A percentile compares a stretch with the other conserved stretches of the same genome.
These are phyloP conservation scores for Chernovozyma aurita DNA, from an alignment of 1,139 yeast species.

Conservation along the genomic window DNA sequence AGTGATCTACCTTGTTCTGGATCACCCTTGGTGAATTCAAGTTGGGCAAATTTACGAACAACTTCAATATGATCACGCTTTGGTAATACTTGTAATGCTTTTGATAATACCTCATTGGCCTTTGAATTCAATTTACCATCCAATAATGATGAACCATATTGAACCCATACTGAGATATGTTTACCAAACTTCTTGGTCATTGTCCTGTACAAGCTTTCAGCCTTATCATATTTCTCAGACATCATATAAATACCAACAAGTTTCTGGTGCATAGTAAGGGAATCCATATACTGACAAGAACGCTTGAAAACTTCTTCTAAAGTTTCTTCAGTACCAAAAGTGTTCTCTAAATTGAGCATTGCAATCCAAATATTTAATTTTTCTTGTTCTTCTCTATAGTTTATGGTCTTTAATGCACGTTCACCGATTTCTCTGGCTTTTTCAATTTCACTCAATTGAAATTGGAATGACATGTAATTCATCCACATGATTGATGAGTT, in stretches of 20 bases:
- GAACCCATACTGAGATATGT: constrained; percentile 68
- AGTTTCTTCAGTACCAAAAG: constrained; percentile 84
- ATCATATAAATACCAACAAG: constrained; percentile 69
- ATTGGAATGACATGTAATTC: constrained; percentile 97
- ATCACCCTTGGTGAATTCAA: constrained; percentile 84
- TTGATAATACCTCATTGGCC: constrained; percentile 67
- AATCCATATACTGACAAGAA: constrained; percentile 88
- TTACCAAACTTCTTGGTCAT: constrained; percentile 83
- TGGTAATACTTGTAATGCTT: constrained; percentile 69
- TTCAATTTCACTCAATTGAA: constrained; percentile 88
- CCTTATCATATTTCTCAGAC: constrained; percentile 68
- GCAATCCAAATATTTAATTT: constrained; percentile 96
- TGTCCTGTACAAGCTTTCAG: constrained; percentile 60
- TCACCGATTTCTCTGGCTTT: constrained; percentile 92
- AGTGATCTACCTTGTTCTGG: constrained; percentile 92
- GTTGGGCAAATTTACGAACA: constrained; percentile 82
- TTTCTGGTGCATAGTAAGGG: constrained; percentile 74
- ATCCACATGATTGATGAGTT: constrained; percentile 94
- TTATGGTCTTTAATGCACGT: constrained; percentile 86
- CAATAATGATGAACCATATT: constrained; percentile 70
- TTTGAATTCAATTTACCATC: constrained; percentile 53
- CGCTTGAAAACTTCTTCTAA: constrained; percentile 76
- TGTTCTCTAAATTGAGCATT: constrained; percentile 84
- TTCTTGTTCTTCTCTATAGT: constrained; percentile 89
- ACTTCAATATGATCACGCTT: constrained; percentile 75